Percentiles rank a stretch among this genome's conserved stretches.
Evolutionary conservation across 2,329 filamentous ascomycete species (phyloP).

Genomic region (Fusarium metavorans): DNA sequence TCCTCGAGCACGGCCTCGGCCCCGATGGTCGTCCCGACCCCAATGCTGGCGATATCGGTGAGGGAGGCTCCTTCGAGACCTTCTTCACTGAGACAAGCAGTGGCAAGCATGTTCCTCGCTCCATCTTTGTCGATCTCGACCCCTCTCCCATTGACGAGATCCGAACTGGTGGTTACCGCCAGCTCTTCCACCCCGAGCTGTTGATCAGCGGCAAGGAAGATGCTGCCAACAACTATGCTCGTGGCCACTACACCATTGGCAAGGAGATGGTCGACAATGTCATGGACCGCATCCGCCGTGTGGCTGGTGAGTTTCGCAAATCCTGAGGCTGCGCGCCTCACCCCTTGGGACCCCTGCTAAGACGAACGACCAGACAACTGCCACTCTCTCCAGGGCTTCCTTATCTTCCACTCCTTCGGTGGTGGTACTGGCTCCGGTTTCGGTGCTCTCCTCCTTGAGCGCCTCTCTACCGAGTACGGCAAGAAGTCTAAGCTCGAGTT

Average conservation of each 20-base stretch:
- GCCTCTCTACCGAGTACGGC: conserved; percentile 78
- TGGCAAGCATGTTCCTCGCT: conserved; percentile 79
- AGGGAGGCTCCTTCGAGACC: conserved; percentile 76
- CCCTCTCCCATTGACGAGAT: conserved; percentile 81
- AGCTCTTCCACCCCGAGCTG: conserved; percentile 79
- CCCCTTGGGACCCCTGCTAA: conserved; percentile 30
- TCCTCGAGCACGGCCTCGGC: conserved; percentile 78
- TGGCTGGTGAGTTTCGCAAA: conserved; percentile 66
- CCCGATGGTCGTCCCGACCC: conserved; percentile 74
- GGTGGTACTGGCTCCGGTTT: conserved; percentile 80
- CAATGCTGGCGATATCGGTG: conserved; percentile 68
- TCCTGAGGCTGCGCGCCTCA: neutral
- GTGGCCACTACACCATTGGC: conserved; percentile 81
- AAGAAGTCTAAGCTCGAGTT: conserved; percentile 85
- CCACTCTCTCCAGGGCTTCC: conserved; percentile 78
- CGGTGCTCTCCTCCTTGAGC: conserved; percentile 78
- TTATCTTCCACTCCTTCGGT: conserved; percentile 81
- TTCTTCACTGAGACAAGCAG: conserved; percentile 80
- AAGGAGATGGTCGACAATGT: conserved; percentile 81
- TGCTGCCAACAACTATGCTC: conserved; percentile 82
- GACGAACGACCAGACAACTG: conserved; percentile 70
- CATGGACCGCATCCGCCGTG: conserved; percentile 76
- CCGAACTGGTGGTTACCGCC: conserved; percentile 74
- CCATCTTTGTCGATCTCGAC: conserved; percentile 79
- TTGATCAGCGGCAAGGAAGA: conserved; percentile 81